A percentile compares a stretch with the other conserved stretches of the same genome.
phyloP scores from a whole-genome alignment of 176 grass and related monocot genomes.

The Triticum turgidum region DNA sequence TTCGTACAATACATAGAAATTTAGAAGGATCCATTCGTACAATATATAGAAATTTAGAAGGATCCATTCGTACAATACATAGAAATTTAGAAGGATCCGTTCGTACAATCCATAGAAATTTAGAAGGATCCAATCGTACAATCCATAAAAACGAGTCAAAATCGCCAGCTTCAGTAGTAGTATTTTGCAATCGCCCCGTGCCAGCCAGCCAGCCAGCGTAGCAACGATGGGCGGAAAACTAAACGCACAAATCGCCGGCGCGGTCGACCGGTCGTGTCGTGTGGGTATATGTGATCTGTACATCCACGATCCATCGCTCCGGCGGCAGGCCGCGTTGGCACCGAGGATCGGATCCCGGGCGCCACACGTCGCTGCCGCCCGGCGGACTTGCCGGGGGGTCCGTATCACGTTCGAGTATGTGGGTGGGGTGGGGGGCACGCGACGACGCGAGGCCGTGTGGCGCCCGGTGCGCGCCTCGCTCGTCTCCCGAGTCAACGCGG shows the following conservation, averaged over 20 bases:
- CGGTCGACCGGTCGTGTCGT: neutral
- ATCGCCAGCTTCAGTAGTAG: neutral
- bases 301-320: neutral
- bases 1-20: no score
- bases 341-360: neutral
- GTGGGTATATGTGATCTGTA: neutral
- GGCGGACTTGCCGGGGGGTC: neutral
- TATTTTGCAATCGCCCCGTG: neutral
- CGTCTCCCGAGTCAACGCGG: neutral
- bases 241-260: neutral
- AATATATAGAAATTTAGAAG: no score
- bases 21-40: no score
- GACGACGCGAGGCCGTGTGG: neutral
- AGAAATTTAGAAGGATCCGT: no score
- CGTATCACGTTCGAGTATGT: neutral
- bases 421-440: neutral
- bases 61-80: no score
- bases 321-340: neutral
- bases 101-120: no score
- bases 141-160: neutral
- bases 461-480: neutral
- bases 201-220: neutral
- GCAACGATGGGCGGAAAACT: neutral
- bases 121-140: no score
- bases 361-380: neutral